These are phyloP conservation scores for Fusarium aywerte DNA, from an alignment of 2,329 filamentous ascomycete genomes.

Conservation along the genomic window DNA sequence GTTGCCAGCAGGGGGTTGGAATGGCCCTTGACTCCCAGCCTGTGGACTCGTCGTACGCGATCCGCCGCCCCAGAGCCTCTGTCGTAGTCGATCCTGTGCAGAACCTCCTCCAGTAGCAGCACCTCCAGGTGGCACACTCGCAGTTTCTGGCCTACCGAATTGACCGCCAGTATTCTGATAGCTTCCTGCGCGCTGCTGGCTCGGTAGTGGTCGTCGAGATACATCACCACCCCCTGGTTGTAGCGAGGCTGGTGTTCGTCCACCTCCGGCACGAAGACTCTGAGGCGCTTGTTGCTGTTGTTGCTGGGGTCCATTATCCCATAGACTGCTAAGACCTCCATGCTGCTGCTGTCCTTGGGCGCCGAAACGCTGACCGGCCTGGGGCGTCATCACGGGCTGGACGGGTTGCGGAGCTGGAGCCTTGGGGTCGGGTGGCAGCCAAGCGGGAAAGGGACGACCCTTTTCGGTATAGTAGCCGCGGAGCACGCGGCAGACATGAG, in stretches of 20 bases:
- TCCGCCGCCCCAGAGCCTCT: constrained; percentile 75
- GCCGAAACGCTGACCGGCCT: constrained; percentile 66
- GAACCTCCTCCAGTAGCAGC: constrained; percentile 55
- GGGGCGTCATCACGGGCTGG: constrained; percentile 63
- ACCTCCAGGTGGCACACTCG: constrained; percentile 48
- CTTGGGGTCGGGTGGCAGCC: constrained; percentile 93
- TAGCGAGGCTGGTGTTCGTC: constrained; percentile 47
- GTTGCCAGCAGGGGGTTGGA: constrained; percentile 56
- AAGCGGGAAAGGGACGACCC: constrained; percentile 80
- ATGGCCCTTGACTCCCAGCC: constrained; percentile 54
- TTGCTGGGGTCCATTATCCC: constrained; percentile 60
- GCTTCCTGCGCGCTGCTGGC: constrained; percentile 66
- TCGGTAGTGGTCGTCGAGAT: constrained; percentile 49
- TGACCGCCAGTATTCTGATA: constrained; percentile 67
- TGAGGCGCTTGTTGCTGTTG: constrained; percentile 51
- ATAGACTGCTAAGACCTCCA: constrained; percentile 65
- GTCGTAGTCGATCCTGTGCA: constrained; percentile 85
- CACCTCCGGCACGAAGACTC: constrained; percentile 59
- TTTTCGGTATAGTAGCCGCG: constrained; percentile 94
- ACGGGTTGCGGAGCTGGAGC: constrained; percentile 60
- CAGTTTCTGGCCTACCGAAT: constrained; percentile 33
- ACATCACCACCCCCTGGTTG: constrained; percentile 48
- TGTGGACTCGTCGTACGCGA: constrained; percentile 67
- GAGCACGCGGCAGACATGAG: constrained; percentile 92
- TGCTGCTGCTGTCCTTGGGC: constrained; percentile 50